Evolutionary conservation across 306 rosid genomes (phyloP).

Genomic region (Prunus mongolica): DNA sequence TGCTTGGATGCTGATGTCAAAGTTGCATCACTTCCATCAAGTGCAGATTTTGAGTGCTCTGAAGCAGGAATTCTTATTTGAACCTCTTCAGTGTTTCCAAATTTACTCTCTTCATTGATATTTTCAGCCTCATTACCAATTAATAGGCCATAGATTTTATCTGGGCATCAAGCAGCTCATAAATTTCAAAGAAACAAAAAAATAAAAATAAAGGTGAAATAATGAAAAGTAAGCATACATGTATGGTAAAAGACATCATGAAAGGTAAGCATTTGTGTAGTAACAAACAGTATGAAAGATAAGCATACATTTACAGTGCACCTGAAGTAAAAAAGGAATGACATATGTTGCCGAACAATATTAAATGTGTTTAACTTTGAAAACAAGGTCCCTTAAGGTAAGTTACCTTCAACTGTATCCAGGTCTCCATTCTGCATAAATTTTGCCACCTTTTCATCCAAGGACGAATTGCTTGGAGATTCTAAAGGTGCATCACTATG

Average conservation of each 20-base stretch:
- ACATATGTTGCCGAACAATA: not conserved
- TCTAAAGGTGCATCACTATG: constrained; percentile 24
- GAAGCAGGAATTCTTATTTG: constrained; percentile 6
- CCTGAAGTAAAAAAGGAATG: not conserved
- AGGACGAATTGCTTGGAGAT: constrained; percentile 30
- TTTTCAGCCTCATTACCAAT: constrained; percentile 36
- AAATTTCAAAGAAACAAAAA: constrained; percentile 17
- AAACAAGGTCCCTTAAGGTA: constrained; percentile 6
- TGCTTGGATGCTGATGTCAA: constrained; percentile 31
- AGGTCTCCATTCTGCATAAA: constrained; percentile 77
- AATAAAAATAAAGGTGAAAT: not conserved
- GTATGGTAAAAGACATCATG: not conserved
- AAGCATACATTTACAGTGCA: not conserved
- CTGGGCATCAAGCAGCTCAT: constrained; percentile 40
- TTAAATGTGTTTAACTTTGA: not conserved
- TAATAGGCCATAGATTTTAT: constrained; percentile 28
- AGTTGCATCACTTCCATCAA: constrained; percentile 27
- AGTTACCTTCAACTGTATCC: constrained; percentile 65
- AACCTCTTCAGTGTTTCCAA: constrained; percentile 32
- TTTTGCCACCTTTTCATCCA: constrained; percentile 66
- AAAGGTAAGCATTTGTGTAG: not conserved
- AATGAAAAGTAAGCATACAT: not conserved
- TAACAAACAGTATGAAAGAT: too few relatives aligned
- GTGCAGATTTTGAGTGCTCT: constrained; percentile 21
- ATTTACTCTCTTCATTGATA: constrained; percentile 25